Conservation (phyloP, 2,329 filamentous ascomycete genomes). For the Fusarium citri region DNA sequence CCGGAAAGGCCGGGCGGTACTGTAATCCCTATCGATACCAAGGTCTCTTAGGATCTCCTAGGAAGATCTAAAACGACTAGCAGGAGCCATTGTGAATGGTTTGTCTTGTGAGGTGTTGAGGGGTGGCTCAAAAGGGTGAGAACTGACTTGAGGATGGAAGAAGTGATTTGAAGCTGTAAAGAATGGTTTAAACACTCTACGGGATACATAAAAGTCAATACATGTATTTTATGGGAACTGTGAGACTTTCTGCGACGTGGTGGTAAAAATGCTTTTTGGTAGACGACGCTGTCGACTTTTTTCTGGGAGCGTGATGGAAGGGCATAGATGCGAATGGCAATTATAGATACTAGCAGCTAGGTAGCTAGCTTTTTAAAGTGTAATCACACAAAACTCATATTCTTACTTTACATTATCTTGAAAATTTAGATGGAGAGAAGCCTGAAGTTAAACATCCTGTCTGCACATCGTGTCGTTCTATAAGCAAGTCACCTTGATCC, state of each 20-base stretch:
- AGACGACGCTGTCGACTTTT: too few species aligned
- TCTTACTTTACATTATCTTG: too few species aligned
- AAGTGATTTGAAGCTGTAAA: not conserved
- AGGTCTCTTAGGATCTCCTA: not conserved
- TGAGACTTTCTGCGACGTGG: not conserved
- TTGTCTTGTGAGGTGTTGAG: not conserved
- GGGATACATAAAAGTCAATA: not conserved
- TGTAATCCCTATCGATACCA: not conserved
- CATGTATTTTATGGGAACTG: not conserved
- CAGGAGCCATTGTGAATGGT: not conserved
- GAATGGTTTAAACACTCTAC: not conserved
- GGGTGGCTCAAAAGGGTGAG: not conserved
- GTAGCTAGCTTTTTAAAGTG: too few species aligned
- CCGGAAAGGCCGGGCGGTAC: not conserved
- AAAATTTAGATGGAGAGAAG: too few species aligned
- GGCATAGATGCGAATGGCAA: too few species aligned
- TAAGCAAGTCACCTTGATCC: too few species aligned
- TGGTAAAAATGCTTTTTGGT: too few species aligned
- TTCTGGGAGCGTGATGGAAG: too few species aligned
- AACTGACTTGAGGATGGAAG: not conserved
- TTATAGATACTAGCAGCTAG: too few species aligned
- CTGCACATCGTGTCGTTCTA: too few species aligned
- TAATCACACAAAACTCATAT: too few species aligned
- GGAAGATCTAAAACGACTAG: not conserved
- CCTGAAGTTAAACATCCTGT: too few species aligned